Percentiles rank a stretch among this genome's conserved stretches.
These are phyloP conservation scores for Colletotrichum cordylinicola DNA, from an alignment of 2,329 filamentous ascomycete genomes.

Conservation along the genomic window DNA sequence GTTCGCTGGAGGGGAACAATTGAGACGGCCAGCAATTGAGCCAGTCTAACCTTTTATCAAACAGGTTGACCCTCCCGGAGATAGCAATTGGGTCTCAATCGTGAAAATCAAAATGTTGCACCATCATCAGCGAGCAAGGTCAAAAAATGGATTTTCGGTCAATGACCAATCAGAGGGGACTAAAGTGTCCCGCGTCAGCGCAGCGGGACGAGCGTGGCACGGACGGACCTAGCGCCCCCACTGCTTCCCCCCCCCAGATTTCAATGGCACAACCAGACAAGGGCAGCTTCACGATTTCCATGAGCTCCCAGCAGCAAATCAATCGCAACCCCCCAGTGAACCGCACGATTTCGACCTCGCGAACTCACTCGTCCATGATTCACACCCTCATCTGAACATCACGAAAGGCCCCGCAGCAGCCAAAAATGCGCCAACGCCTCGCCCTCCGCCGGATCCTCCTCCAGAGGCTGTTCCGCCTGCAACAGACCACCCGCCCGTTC, in stretches of 20 bases:
- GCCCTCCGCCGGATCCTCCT: slow-evolving; percentile 38
- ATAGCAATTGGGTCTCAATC: background rate
- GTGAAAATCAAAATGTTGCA: background rate
- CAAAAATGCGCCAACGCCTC: slow-evolving; percentile 44
- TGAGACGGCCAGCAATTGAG: background rate
- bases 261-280: background rate
- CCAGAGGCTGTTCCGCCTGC: slow-evolving; percentile 21
- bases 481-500: slow-evolving; percentile 20
- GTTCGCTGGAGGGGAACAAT: background rate
- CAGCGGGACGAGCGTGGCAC: background rate
- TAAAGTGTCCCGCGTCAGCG: background rate
- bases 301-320: background rate
- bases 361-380: background rate
- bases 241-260: background rate
- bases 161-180: background rate
- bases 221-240: background rate
- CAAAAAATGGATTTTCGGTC: background rate
- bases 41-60: background rate
- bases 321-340: background rate
- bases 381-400: background rate
- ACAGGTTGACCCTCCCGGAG: background rate
- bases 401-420: background rate
- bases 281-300: background rate
- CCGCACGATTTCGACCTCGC: background rate
- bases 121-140: background rate